Evolutionary conservation across 345 rosid genomes (phyloP).

Genomic region (Luvunga scandens): DNA sequence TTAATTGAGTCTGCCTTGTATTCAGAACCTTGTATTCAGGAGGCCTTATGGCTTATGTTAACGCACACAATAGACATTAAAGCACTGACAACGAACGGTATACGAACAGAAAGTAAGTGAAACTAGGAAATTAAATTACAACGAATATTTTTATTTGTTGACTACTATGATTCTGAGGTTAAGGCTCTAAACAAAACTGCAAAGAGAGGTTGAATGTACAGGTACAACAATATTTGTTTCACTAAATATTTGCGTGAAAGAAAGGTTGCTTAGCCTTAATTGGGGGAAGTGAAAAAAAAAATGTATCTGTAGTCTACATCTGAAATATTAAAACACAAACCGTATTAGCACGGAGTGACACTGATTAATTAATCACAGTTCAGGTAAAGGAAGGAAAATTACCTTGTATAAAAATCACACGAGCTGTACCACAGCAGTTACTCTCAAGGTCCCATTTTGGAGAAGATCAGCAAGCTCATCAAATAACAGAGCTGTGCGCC

Average conservation of each 20-base stretch:
- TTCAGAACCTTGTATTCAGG: background rate
- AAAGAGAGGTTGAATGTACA: background rate
- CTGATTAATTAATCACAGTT: background rate
- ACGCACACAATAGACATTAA: too few relatives aligned
- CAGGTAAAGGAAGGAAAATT: background rate
- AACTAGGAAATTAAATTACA: background rate
- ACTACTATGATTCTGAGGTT: background rate
- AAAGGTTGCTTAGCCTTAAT: background rate
- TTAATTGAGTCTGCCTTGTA: background rate
- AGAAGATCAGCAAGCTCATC: conserved; percentile 91
- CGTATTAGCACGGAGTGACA: background rate
- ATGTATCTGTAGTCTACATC: background rate
- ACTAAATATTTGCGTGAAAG: background rate
- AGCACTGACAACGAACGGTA: too few relatives aligned
- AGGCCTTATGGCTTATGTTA: background rate
- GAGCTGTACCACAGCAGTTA: conserved; percentile 87
- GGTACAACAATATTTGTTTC: background rate
- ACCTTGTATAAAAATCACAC: conserved; percentile 39
- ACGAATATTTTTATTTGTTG: background rate
- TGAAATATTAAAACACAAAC: background rate
- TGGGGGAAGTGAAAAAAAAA: too few relatives aligned
- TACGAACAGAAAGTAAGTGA: background rate
- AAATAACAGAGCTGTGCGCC: conserved; percentile 84
- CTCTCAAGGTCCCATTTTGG: conserved; percentile 76
- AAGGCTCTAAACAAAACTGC: background rate